These are phyloP conservation scores for Penicillium sp. DNA, from an alignment of 2,329 filamentous ascomycete species.

Conservation along the genomic window DNA sequence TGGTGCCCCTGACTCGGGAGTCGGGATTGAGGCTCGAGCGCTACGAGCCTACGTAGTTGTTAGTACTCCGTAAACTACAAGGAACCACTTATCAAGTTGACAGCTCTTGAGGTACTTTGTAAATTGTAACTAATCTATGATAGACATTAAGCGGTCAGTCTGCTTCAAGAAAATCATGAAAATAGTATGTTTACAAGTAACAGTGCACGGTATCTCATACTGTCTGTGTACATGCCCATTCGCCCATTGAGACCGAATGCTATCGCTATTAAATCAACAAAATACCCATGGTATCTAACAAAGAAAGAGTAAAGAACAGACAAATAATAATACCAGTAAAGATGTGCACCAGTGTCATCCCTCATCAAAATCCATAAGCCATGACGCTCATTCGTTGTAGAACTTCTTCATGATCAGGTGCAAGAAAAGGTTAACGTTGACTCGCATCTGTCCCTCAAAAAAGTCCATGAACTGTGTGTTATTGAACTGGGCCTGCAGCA, in stretches of 20 bases:
- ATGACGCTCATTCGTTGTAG: conserved; percentile 55
- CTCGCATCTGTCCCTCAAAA: conserved; percentile 78
- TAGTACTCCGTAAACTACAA: too few species aligned
- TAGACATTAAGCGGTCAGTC: neutral
- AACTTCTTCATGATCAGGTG: conserved; percentile 99
- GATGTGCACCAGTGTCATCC: conserved; percentile 21
- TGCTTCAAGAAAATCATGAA: neutral
- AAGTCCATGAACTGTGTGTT: conserved; percentile 94
- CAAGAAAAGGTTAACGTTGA: conserved; percentile 95
- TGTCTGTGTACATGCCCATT: conserved; percentile 27
- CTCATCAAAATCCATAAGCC: conserved; percentile 23
- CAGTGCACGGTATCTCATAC: conserved; percentile 12
- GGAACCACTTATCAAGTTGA: too few species aligned
- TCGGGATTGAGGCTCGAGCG: too few species aligned
- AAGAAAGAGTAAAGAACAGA: conserved; percentile 10
- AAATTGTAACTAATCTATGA: neutral
- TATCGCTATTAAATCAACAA: conserved; percentile 25
- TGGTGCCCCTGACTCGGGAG: conserved; percentile 35
- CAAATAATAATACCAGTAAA: conserved; percentile 19
- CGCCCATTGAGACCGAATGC: conserved; percentile 15
- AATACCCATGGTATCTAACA: conserved; percentile 28
- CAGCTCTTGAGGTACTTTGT: neutral
- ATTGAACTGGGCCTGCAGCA: conserved; percentile 95
- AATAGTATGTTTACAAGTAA: conserved; percentile 3
- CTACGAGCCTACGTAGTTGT: too few species aligned